Evolutionary conservation across 108 stramenopile genomes (phyloP), one percentile per base, ranked within the genome.

Genomic region (Fragilaria radians): DNA sequence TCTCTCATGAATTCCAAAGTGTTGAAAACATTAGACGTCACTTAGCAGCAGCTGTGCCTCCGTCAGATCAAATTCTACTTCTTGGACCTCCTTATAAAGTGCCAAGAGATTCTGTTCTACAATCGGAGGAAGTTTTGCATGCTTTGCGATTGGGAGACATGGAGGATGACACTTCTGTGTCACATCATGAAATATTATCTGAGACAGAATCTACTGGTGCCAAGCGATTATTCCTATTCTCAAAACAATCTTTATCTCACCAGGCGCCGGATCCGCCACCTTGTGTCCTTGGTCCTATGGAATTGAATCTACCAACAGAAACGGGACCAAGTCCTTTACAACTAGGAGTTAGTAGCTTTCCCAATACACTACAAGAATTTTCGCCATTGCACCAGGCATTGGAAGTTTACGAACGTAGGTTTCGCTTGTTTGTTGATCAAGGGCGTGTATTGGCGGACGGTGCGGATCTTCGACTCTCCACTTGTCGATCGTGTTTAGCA

Each of bases 1-100:
- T 29, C n/a, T 29, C 55, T n/a, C 9, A 7, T 50, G 17, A 51
- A 5, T 7, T 57, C 14, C n/a, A 3, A 36, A 87, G 83, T 50
- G 83, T 86, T 52, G 71, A 79, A 52, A 87, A 69, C 57, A 74
- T 91, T 45, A 71, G 79, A 67, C 62, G 65, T 47, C 84, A 85
- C 54, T 59, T 87, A 48, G 85, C 83, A 7, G 83, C 73, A 21
- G 85, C 81, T n/a, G 65, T 90, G 1, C 83, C 81, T 25, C 46
- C 80, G 11, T 71, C 80, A 1, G 84, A 89, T 64, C 85, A 86
- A 78, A 90, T 90, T 52, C 72, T 90, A 0, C 72, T 90, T 0
- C 30, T 90, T 25, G 88, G 88, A 19, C 88, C 88, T 24, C 88
- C 88, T 2, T 90, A 84, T 57, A 90, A 90, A 70, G 88, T 90